A percentile compares a stretch with the other conserved stretches of the same genome.
phyloP scores from a whole-genome alignment of 176 grass and related monocot genomes.

The Themeda triandra region DNA sequence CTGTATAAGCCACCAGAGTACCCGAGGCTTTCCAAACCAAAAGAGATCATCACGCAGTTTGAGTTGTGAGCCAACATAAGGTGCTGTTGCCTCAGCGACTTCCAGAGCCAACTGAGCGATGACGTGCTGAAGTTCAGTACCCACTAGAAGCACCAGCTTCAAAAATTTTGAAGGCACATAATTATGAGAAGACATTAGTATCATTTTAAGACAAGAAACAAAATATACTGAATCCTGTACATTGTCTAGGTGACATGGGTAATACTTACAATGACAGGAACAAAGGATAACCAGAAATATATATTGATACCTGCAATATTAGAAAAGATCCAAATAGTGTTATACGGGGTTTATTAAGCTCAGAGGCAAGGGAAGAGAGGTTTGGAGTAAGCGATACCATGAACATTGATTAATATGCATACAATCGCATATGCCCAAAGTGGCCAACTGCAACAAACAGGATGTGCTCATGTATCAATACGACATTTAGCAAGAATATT shows the following conservation, averaged over 20 bases:
- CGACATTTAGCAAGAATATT: not conserved
- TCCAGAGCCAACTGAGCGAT: constrained; percentile 80
- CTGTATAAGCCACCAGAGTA: constrained; percentile 95
- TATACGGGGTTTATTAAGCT: not conserved
- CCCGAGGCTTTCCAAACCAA: constrained; percentile 90
- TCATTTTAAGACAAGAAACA: constrained; percentile 5
- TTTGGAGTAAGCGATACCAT: constrained; percentile 41
- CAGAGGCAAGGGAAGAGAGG: not conserved
- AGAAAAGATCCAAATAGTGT: not conserved
- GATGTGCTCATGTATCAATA: constrained; percentile 12
- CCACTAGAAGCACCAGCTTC: constrained; percentile 84
- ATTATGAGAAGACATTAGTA: constrained; percentile 12
- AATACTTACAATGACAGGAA: constrained; percentile 76
- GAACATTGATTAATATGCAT: constrained; percentile 87
- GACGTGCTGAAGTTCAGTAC: constrained; percentile 85
- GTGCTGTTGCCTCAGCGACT: constrained; percentile 66
- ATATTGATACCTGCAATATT: constrained; percentile 83
- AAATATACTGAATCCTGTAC: not conserved
- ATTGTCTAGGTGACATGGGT: not conserved
- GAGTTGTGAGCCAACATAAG: constrained; percentile 70
- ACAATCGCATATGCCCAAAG: constrained; percentile 87
- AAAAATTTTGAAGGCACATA: not conserved
- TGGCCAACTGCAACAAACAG: constrained; percentile 71
- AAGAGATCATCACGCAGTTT: constrained; percentile 95
- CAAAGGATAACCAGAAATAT: constrained; percentile 96